Conservation (phyloP, 306 rosid species). For the Fragaria vesca region DNA sequence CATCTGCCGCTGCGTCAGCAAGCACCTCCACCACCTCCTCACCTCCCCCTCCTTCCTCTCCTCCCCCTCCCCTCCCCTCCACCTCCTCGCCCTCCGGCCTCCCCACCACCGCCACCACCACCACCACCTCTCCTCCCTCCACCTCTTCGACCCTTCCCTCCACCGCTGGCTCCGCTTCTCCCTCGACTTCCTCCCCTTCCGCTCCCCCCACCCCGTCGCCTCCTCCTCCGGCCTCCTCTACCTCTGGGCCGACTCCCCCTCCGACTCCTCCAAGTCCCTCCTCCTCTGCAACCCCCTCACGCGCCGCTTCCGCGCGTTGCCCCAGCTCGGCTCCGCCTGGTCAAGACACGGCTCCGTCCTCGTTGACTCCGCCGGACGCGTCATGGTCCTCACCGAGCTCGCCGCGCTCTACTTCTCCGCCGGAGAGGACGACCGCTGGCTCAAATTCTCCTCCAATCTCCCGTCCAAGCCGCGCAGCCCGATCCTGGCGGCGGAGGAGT, state of each 20-base stretch:
- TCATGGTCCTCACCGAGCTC: conserved; percentile 81
- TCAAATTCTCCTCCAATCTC: conserved; percentile 71
- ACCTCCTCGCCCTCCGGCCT: conserved; percentile 73
- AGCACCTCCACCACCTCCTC: conserved; percentile 58
- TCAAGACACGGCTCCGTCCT: conserved; percentile 85
- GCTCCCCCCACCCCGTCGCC: conserved; percentile 77
- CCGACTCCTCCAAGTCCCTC: conserved; percentile 50
- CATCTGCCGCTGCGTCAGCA: conserved; percentile 72
- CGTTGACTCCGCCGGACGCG: conserved; percentile 61
- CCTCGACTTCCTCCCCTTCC: conserved; percentile 77
- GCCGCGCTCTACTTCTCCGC: conserved; percentile 69
- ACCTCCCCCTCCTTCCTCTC: conserved; percentile 60
- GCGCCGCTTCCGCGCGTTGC: conserved; percentile 61
- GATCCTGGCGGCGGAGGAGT: conserved; percentile 45
- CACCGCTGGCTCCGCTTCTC: conserved; percentile 57
- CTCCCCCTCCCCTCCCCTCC: conserved; percentile 47
- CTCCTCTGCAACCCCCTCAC: conserved; percentile 79
- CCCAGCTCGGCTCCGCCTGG: conserved; percentile 95
- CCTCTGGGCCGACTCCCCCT: conserved; percentile 73
- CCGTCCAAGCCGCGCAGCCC: conserved; percentile 94
- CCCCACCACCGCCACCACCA: conserved; percentile 19
- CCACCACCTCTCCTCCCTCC: conserved; percentile 38
- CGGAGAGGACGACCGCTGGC: conserved; percentile 50
- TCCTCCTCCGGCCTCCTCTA: conserved; percentile 75
- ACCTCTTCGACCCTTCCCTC: conserved; percentile 63